phyloP scores from a whole-genome alignment of 805 yeast genomes.

The Teunomyces atbi region DNA sequence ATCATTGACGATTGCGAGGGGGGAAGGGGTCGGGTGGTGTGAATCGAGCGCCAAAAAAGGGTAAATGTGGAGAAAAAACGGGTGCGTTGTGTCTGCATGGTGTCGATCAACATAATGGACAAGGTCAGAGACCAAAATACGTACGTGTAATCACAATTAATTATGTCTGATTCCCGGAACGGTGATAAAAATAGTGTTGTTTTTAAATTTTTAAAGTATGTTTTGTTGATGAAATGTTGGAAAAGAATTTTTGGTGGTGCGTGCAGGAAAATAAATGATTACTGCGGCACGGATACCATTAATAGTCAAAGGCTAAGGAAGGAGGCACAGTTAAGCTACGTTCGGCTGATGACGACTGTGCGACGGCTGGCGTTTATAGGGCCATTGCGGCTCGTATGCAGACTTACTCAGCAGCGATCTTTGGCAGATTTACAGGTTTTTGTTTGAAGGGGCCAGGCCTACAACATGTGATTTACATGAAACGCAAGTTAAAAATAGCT shows the following conservation, averaged over 20 bases:
- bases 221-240: slow-evolving; percentile 4
- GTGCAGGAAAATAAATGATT: not conserved
- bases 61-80: no score
- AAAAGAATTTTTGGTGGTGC: not conserved
- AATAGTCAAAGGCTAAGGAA: not conserved
- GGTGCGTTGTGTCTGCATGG: no score
- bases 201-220: slow-evolving; percentile 1
- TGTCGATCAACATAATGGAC: not conserved
- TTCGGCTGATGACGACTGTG: not conserved
- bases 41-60: not conserved
- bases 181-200: slow-evolving; percentile 1
- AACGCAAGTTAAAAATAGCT: not conserved
- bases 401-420: no score
- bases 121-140: not conserved
- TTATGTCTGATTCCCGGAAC: slow-evolving; percentile 1
- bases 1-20: not conserved
- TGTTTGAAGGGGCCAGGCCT: not conserved
- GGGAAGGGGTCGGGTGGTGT: not conserved
- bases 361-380: not conserved
- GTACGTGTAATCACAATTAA: slow-evolving; percentile 2
- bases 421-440: not conserved
- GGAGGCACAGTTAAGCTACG: not conserved
- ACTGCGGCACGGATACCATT: slow-evolving; percentile 1
- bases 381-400: not conserved
- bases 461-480: not conserved